Evolutionary conservation across 345 rosid species (phyloP), one percentile per base, ranked within the genome.

Genomic region (Gossypium ekmanianum): DNA sequence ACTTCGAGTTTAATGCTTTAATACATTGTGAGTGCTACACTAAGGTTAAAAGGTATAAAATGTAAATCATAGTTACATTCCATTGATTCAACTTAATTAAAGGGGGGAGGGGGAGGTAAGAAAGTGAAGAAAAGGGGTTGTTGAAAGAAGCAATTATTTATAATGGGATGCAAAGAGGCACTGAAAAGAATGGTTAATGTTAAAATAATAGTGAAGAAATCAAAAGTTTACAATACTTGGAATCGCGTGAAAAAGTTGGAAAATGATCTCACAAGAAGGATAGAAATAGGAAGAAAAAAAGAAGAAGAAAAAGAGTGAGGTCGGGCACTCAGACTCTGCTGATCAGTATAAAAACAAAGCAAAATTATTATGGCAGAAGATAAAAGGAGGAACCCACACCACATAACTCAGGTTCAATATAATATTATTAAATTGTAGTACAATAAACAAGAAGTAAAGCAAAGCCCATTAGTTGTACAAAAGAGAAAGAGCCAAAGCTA

Each of bases 351-450:
- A 3, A 29, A 29, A 29, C 39, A 29, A 29, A 47, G 51, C 13
- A 47, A 18, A 11, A 44, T 20, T 66, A 66, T 20, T 66, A 18
- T 66, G 29, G 47, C 11, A 48, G 13, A 24, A 11, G 72, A 14
- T 13, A 68, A 52, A 17, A 45, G n/a, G 48, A 54, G 72, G 72
- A 50, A 50, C 22, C 61, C 74, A 52, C 74, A 48, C 52, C 52
- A 2, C 74, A 57, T 7, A 34, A 34, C 65, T 57, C 54, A 54
- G 13, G 13, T 8, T 52, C 29, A 34, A 22, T 54, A 54, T 2
- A 17, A 50, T 41, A 11, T 22, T 59, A 26, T 11, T 45, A 11
- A 34, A 34, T 34, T 34, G 39, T 34, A 34, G 39, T 34, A 34
- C 39, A 34, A 34, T 34, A 8, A 57, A 22, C 29, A 2, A 44